Evolutionary conservation across 306 rosid genomes (phyloP), one percentile per base, ranked within the genome.

Genomic region (Quercus agrifolia): DNA sequence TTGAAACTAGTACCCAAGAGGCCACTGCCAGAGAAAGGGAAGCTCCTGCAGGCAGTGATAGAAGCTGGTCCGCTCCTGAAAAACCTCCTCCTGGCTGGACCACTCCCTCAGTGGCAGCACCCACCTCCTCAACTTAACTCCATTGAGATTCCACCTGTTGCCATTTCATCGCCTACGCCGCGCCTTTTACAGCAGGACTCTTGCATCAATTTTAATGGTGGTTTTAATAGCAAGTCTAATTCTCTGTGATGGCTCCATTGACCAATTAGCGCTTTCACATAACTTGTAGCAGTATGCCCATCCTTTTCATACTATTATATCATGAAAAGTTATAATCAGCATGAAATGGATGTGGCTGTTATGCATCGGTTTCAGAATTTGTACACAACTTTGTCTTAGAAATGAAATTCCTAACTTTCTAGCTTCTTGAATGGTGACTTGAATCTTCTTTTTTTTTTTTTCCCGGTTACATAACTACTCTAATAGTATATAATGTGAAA

Each of bases 61-160:
- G 98, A 94, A 77, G 98, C 98, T 7, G 98, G 98, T 25, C 98
- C 98, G 8, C 86, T 94, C 64, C 83, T 94, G 44, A 95, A 91
- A 57, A 90, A 85, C 9, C 93, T 94, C 72, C 90, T 94, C 7
- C 83, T 94, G 28, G 98, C 98, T 6, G 98, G 98, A 70, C 92
- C 97, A 2, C 88, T 94, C 15, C 98, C 97, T 28, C 95, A 86
- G 54, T 94, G 98, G 98, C 93, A 94, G 70, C 96, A 94, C 76
- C 98, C 97, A 2, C 98, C 98, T 57, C 98, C 97, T 68, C 90
- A 78, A 18, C 84, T 94, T 31, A 83, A 86, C 41, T 78, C 92
- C 28, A 81, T 80, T 61, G 95, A 94, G 71, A 94, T 94, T 78
- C 98, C 97, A 15, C 96, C 90, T 1, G 89, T 91, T 27, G 74